A percentile compares a stretch with the other conserved stretches of the same genome.
These are phyloP conservation scores for Kwoniella sp. DNA, from an alignment of 768 basidiomycete genomes.

Conservation along the genomic window DNA sequence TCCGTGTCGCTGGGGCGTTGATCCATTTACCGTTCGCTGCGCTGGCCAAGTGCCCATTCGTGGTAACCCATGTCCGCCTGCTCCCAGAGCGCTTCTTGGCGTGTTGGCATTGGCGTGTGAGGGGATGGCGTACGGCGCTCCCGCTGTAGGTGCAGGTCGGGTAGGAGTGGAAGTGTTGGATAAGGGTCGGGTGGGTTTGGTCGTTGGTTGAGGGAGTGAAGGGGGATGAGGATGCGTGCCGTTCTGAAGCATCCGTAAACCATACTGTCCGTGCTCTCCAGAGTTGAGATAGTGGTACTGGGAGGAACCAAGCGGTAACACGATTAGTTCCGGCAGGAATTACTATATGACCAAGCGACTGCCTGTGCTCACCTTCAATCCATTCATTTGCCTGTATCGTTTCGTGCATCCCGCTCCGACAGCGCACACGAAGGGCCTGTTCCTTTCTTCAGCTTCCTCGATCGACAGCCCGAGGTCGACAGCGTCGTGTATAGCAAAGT, in stretches of 20 bases:
- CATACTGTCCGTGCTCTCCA: constrained; percentile 90
- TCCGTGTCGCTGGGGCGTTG: not conserved
- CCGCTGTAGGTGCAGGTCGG: constrained; percentile 8
- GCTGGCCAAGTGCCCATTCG: constrained; percentile 37
- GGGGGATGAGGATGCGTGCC: constrained; percentile 57
- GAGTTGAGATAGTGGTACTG: constrained; percentile 93
- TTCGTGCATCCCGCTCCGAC: constrained; percentile 67
- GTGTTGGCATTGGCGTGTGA: constrained; percentile 14
- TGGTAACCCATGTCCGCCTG: constrained; percentile 25
- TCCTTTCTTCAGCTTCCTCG: constrained; percentile 77
- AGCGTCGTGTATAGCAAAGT: constrained; percentile 85
- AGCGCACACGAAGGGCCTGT: constrained; percentile 85
- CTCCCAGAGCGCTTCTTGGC: constrained; percentile 8
- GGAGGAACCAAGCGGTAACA: not conserved
- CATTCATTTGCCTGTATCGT: constrained; percentile 99
- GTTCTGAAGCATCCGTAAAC: constrained; percentile 75
- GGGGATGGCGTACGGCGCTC: constrained; percentile 33
- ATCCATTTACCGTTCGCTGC: constrained; percentile 14
- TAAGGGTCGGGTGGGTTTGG: constrained; percentile 5
- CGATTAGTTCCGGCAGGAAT: not conserved
- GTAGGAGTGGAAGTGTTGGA: constrained; percentile 16
- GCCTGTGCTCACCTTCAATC: constrained; percentile 60
- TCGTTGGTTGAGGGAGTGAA: constrained; percentile 24
- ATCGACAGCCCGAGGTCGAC: constrained; percentile 62
- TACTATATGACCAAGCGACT: too few species aligned